Evolutionary conservation across 257 asterid species (phyloP).

Genomic region (Solanum neorickii): DNA sequence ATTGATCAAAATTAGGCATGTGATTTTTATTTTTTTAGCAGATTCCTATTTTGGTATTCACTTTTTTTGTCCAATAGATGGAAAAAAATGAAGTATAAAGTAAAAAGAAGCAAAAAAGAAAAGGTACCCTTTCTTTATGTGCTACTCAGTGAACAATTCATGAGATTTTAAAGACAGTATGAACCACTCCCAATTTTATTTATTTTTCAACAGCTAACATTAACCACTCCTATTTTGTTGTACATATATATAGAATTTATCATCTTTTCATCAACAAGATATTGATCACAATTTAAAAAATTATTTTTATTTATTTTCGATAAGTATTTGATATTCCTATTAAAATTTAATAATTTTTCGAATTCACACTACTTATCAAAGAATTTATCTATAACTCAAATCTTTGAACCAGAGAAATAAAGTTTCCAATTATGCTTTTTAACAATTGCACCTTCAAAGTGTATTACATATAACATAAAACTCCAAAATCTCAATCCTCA

Average conservation of each 20-base stretch:
- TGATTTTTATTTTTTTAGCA: not conserved
- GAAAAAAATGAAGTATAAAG: not conserved
- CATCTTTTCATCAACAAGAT: not conserved
- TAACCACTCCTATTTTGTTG: not conserved
- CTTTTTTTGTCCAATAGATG: not conserved
- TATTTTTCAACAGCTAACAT: not conserved
- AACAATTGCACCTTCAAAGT: not conserved
- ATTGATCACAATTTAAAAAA: not conserved
- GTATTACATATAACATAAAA: not conserved
- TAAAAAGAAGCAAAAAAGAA: not conserved
- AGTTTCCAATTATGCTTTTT: not conserved
- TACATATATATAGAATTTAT: not conserved
- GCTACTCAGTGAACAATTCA: not conserved
- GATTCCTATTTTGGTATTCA: not conserved
- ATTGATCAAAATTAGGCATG: not conserved
- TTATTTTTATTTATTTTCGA: too few species aligned
- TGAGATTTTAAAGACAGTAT: not conserved
- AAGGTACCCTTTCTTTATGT: not conserved
- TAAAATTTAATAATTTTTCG: too few species aligned
- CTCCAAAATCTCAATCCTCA: not conserved
- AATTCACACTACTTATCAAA: not conserved
- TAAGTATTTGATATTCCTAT: too few species aligned
- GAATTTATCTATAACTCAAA: too few species aligned
- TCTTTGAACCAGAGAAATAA: not conserved
- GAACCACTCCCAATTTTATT: not conserved